Evolutionary conservation across 306 rosid species (phyloP).

Genomic region (Lagenaria siceraria): DNA sequence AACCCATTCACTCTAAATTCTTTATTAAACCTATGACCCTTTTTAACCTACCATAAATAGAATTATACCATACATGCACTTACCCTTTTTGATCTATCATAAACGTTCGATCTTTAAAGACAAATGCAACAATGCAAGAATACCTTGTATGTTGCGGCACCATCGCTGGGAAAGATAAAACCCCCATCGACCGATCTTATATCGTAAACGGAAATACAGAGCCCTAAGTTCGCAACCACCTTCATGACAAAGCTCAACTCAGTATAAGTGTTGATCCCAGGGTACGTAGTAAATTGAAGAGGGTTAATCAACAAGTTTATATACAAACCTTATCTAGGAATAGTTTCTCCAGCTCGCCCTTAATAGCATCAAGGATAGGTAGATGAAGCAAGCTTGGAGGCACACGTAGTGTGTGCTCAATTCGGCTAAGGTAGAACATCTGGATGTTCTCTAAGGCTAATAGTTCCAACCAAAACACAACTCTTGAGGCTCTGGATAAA

Average conservation of each 20-base stretch:
- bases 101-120: not conserved
- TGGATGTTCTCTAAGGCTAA: not conserved
- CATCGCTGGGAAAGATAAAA: constrained; percentile 55
- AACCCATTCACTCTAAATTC: too few relatives aligned
- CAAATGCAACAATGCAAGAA: not conserved
- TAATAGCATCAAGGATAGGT: constrained; percentile 51
- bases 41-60: too few relatives aligned
- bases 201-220: constrained; percentile 66
- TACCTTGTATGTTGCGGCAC: constrained; percentile 73
- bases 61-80: not conserved
- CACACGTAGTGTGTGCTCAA: constrained; percentile 57
- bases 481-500: not conserved
- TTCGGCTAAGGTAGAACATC: constrained; percentile 78
- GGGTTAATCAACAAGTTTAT: not conserved
- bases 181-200: constrained; percentile 58
- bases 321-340: constrained; percentile 59
- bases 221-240: constrained; percentile 74
- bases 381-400: constrained; percentile 51
- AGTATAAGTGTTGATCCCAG: not conserved
- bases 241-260: constrained; percentile 21
- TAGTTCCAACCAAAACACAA: not conserved
- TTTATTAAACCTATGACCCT: too few relatives aligned
- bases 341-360: constrained; percentile 58
- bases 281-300: not conserved
- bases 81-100: too few relatives aligned